Conservation (phyloP, 2,329 filamentous ascomycete genomes). For the Aspergillus persii region DNA sequence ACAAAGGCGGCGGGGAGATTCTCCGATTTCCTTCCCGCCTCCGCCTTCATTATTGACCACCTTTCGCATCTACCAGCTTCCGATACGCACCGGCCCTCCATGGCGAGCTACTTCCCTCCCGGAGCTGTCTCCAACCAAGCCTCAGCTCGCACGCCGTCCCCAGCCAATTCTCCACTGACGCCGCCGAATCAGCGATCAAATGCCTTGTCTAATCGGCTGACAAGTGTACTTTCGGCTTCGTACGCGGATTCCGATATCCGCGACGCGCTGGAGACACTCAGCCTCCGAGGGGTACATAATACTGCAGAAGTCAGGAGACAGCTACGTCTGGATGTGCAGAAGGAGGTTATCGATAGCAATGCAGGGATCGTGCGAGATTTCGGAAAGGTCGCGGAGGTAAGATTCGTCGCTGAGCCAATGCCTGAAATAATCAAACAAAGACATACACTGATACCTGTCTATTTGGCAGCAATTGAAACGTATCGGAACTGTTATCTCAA, state of each 20-base stretch:
- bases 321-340: constrained; percentile 78
- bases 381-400: constrained; percentile 80
- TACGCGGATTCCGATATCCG: constrained; percentile 91
- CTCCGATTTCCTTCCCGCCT: constrained; percentile 7
- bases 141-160: constrained; percentile 21
- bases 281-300: constrained; percentile 69
- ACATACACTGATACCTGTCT: constrained; percentile 15
- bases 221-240: constrained; percentile 81
- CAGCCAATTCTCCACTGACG: constrained; percentile 29
- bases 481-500: constrained; percentile 75
- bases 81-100: constrained; percentile 15
- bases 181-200: constrained; percentile 46
- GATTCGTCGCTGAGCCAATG: constrained; percentile 19
- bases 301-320: constrained; percentile 75
- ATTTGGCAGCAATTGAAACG: constrained; percentile 72
- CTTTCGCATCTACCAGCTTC: constrained; percentile 19
- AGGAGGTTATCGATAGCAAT: constrained; percentile 90
- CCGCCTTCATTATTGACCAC: constrained; percentile 16
- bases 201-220: constrained; percentile 77
- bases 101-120: constrained; percentile 37
- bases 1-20: background rate
- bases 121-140: constrained; percentile 22
- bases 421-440: background rate
- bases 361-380: constrained; percentile 85
- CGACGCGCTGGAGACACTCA: constrained; percentile 75